phyloP scores from a whole-genome alignment of 169 alveolate genomes.

The Theileria annulata region DNA sequence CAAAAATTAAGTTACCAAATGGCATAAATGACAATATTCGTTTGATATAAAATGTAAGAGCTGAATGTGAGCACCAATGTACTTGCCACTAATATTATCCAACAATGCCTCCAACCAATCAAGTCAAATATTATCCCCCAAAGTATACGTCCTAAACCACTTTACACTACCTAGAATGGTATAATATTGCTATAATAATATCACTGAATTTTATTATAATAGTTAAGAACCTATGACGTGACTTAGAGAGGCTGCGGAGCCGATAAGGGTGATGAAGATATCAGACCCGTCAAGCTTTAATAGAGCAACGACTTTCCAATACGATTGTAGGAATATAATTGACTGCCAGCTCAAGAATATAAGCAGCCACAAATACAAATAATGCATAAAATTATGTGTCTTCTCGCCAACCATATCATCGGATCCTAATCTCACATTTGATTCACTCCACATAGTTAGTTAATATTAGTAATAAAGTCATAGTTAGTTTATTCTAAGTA shows the following conservation, averaged over 20 bases:
- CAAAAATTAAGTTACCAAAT: slow-evolving; percentile 21
- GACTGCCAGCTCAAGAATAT: slow-evolving; percentile 54
- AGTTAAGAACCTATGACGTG: neutral
- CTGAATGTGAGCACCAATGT: slow-evolving; percentile 26
- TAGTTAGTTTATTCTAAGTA: neutral
- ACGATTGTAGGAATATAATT: slow-evolving; percentile 41
- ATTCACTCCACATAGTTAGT: neutral
- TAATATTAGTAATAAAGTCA: slow-evolving; percentile 1
- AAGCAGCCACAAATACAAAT: slow-evolving; percentile 44
- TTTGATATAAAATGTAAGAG: slow-evolving; percentile 22
- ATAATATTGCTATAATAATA: neutral
- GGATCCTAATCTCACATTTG: neutral
- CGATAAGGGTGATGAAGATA: slow-evolving; percentile 17
- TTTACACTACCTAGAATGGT: slow-evolving; percentile 4
- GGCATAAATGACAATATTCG: slow-evolving; percentile 27
- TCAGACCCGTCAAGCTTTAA: slow-evolving; percentile 29
- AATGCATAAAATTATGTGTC: neutral
- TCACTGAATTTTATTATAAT: too few species aligned
- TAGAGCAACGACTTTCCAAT: slow-evolving; percentile 57
- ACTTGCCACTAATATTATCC: slow-evolving; percentile 26
- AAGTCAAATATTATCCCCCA: slow-evolving; percentile 62
- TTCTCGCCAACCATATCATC: neutral
- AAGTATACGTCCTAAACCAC: slow-evolving; percentile 41
- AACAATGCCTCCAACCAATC: slow-evolving; percentile 57
- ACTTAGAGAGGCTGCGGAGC: slow-evolving; percentile 10